Evolutionary conservation across 2,329 filamentous ascomycete species (phyloP).

Genomic region (Neofusicoccum kwambonambiense): DNA sequence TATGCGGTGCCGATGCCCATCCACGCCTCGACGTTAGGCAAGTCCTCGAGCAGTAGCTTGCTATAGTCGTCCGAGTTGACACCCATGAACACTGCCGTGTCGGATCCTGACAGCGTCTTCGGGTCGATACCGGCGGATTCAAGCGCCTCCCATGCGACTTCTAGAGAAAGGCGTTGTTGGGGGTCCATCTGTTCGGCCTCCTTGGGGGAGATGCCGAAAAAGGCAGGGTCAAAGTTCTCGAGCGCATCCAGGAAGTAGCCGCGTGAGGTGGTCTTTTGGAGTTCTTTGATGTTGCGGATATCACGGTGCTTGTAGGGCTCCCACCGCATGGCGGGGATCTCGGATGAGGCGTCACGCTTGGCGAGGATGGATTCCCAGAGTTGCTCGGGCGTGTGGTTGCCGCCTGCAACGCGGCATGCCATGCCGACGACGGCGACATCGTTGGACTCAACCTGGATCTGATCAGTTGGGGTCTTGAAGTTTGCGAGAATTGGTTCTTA

Average conservation of each 20-base stretch:
- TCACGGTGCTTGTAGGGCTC: conserved; percentile 31
- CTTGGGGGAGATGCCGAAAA: conserved; percentile 22
- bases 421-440: conserved; percentile 36
- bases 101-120: conserved; percentile 22
- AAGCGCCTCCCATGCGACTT: conserved; percentile 22
- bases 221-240: conserved; percentile 29
- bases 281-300: conserved; percentile 25
- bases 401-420: conserved; percentile 33
- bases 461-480: neutral
- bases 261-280: conserved; percentile 26
- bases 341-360: conserved; percentile 28
- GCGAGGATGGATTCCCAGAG: conserved; percentile 35
- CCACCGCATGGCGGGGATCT: conserved; percentile 32
- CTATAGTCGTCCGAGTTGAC: conserved; percentile 37
- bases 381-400: conserved; percentile 29
- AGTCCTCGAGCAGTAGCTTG: conserved; percentile 37
- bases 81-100: conserved; percentile 29
- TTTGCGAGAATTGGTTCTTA: neutral
- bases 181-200: conserved; percentile 24
- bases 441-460: neutral
- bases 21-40: conserved; percentile 38
- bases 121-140: conserved; percentile 22
- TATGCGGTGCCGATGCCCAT: conserved; percentile 43
- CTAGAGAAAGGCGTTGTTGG: conserved; percentile 22
- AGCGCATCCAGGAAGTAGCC: conserved; percentile 33